Base-by-base conservation (phyloP, 2,329 filamentous ascomycete species). In the Pseudocercospora musae region DNA sequence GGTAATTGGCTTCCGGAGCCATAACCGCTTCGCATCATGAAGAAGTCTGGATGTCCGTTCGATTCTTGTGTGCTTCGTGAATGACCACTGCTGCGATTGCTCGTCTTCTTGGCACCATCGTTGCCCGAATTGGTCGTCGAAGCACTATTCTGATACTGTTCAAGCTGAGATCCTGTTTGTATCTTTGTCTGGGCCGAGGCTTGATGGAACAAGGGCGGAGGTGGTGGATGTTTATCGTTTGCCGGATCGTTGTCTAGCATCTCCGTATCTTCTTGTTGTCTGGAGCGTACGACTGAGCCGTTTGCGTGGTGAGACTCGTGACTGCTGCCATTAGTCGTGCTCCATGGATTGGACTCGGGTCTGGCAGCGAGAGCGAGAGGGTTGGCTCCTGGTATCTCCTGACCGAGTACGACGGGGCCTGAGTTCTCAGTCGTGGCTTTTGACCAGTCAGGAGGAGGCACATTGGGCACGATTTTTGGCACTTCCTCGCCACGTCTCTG, bases 121-220 rank as follows among this genome's bases (percentile, higher is more conserved):
- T 93, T 97, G 1, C 92, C 96, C 1, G 92, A 96, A 1, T 87
- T 87, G 1, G 93, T 96, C 0, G 93, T 96, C 1, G 92, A 96
- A 1, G 92, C 94, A 71, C 96, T 92, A 70, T 98, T 97, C 58
- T 88, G 79, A 62, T 87, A 88, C 84, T 88, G 84, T 21, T 79
- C 79, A 15, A 82, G 78, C 71, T 87, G 82, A 31, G 85, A 85
- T 62, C 84, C 82, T 11, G 81, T 80, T 8, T 81, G 80, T 77
- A 88, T 81, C 21, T 84, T 84, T 1, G 85, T 87, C 68, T 85
- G 82, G 6, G 80, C 82, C 25, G 88, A 89, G 49, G 82, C 78
- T 72, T 90, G 89, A 0, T 89, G 90, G 21, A 87, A 80, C 63
- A 86, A 85, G 2, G 82, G 84, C 68, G 52, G 55, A 78, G 85